Percentiles rank a stretch among this genome's conserved stretches.
Conservation (phyloP, 2,329 filamentous ascomycete species). For the Tetracladium maxilliforme region DNA sequence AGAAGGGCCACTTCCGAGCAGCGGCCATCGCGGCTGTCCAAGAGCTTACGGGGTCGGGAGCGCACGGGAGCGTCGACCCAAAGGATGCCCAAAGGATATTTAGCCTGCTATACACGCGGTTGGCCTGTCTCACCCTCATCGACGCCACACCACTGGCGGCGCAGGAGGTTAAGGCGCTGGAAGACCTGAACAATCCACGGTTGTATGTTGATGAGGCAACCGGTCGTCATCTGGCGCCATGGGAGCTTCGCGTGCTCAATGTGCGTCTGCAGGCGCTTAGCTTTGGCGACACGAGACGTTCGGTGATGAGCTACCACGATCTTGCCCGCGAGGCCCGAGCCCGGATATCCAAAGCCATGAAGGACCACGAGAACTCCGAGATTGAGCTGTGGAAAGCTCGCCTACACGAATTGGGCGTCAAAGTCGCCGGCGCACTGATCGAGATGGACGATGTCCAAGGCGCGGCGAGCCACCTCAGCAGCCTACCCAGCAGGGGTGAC, state of each 20-base stretch:
- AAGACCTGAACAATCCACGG: constrained; percentile 43
- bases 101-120: constrained; percentile 61
- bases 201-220: constrained; percentile 38
- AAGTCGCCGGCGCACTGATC: constrained; percentile 51
- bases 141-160: constrained; percentile 55
- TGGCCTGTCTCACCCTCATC: constrained; percentile 70
- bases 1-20: constrained; percentile 63
- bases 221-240: constrained; percentile 60
- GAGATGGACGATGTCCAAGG: constrained; percentile 82
- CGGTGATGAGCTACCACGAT: constrained; percentile 84
- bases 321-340: constrained; percentile 64
- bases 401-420: constrained; percentile 59
- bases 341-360: constrained; percentile 33
- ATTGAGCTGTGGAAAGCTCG: constrained; percentile 54
- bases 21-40: constrained; percentile 57
- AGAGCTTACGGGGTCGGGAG: constrained; percentile 39
- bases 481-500: constrained; percentile 27
- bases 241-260: constrained; percentile 70
- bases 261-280: constrained; percentile 76
- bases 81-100: constrained; percentile 58
- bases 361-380: constrained; percentile 17
- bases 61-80: constrained; percentile 28
- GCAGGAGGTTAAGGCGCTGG: constrained; percentile 49
- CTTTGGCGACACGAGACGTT: constrained; percentile 69
- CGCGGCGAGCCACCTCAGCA: constrained; percentile 58